Base-by-base conservation (phyloP, 441 rosid genomes). In the Codiaeum variegatum region DNA sequence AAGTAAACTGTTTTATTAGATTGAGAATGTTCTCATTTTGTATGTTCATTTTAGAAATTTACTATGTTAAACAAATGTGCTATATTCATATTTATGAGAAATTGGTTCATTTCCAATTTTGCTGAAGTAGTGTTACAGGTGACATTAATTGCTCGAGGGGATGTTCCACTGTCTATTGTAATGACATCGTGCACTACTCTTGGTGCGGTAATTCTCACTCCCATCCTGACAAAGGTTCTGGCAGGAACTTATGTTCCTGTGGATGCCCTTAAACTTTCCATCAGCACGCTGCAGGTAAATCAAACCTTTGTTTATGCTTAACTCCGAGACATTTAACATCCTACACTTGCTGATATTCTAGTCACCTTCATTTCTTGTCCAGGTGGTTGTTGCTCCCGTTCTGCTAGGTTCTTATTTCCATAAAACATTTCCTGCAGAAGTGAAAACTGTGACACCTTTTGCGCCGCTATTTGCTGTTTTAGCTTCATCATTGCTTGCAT, bases 211-310 rank as follows among this genome's bases (percentile, higher is more conserved):
- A 34, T 87, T 70, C 87, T 86, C 74, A 87, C 94, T 66, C 90
- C 94, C 62, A 49, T 85, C 56, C 72, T 89, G 76, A 87, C 86
- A 42, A 80, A 73, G 78, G 58, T 82, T 68, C 83, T 89, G 38
- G 91, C 86, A 0, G 91, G 94, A 79, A 78, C 94, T 72, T 84
- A 75, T 76, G 94, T 87, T 85, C 84, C 86, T 49, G 84, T 87
- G 31, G 91, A 89, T 74, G 88, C 88, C 49, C 40, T 86, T 77
- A 76, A 76, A 64, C 88, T 89, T 70, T 87, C 90, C 31, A 34
- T 89, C 69, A 89, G 91, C 85, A 86, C 94, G 74, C 71, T 89
- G 67, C 89, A 87, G 87, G 90, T 86, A 71, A 75, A 4, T 56
- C 29, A 40, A 51, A 49, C 4, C 5, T 46, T 15, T 16, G 51